Evolutionary conservation across 2,329 filamentous ascomycete genomes (phyloP).

Genomic region (Trichoderma polysporum): DNA sequence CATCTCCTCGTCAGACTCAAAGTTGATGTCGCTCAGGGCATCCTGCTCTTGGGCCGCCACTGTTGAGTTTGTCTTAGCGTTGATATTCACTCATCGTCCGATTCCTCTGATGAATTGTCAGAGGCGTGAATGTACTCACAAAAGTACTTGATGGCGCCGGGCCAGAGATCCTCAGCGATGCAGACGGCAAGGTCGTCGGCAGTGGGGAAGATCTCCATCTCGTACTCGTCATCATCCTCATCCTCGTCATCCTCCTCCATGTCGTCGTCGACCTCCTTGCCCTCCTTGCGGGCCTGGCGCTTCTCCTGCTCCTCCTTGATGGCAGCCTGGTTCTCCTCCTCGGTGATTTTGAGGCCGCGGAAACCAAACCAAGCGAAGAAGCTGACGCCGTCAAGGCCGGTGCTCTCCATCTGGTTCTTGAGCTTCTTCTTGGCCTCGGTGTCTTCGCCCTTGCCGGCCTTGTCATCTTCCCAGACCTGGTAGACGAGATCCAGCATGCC

Average conservation of each 20-base stretch:
- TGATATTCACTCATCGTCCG: neutral
- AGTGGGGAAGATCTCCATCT: conserved; percentile 81
- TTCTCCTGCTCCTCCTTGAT: conserved; percentile 31
- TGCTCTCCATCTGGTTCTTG: conserved; percentile 56
- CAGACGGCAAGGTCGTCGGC: conserved; percentile 80
- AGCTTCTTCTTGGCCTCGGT: conserved; percentile 51
- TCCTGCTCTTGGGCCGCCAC: conserved; percentile 64
- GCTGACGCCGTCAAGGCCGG: conserved; percentile 64
- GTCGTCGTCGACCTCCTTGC: conserved; percentile 51
- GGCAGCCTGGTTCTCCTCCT: conserved; percentile 48
- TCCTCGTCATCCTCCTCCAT: conserved; percentile 50
- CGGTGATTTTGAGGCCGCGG: conserved; percentile 66
- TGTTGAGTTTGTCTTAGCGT: conserved; percentile 22
- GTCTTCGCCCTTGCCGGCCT: conserved; percentile 44
- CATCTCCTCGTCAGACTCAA: conserved; percentile 63
- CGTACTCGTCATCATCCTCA: conserved; percentile 64
- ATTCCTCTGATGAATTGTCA: conserved; percentile 9
- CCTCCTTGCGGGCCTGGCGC: conserved; percentile 48
- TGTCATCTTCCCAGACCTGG: conserved; percentile 63
- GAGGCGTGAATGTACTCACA: conserved; percentile 55
- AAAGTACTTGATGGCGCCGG: conserved; percentile 86
- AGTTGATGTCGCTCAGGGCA: conserved; percentile 66
- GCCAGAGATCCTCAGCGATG: conserved; percentile 86
- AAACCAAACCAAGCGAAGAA: conserved; percentile 93
- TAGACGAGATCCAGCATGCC: conserved; percentile 75